phyloP scores from a whole-genome alignment of 352 stramenopile genomes.

The Phytophthora pistaciae region DNA sequence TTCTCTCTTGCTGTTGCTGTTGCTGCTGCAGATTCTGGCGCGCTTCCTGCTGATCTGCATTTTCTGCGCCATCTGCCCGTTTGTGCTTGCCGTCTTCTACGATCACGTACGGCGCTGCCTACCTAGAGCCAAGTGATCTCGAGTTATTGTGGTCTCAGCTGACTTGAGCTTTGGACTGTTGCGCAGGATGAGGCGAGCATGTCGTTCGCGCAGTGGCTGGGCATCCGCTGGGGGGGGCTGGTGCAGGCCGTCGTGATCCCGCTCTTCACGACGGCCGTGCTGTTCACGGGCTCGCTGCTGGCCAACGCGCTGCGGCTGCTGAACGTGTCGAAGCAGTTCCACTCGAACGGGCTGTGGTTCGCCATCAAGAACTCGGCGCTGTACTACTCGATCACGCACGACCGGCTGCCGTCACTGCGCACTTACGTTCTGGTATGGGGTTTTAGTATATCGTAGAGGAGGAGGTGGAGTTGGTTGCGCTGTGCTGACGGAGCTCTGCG shows the following conservation, averaged over 20 bases:
- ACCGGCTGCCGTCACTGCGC: slow-evolving; percentile 79
- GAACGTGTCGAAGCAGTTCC: slow-evolving; percentile 81
- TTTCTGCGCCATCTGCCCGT: slow-evolving; percentile 85
- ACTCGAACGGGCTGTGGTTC: slow-evolving; percentile 76
- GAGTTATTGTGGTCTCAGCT: neutral
- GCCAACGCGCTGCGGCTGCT: slow-evolving; percentile 80
- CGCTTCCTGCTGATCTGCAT: slow-evolving; percentile 91
- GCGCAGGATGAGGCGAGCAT: slow-evolving; percentile 78
- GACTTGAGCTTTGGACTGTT: slow-evolving; percentile 5
- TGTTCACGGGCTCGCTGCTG: slow-evolving; percentile 84
- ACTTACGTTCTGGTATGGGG: slow-evolving; percentile 81
- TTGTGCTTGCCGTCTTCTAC: slow-evolving; percentile 85
- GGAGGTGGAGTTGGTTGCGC: neutral
- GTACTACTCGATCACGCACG: slow-evolving; percentile 78
- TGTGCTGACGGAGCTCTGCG: slow-evolving; percentile 10
- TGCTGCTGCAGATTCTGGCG: slow-evolving; percentile 72
- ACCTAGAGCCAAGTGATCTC: too few relatives aligned
- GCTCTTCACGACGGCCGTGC: slow-evolving; percentile 71
- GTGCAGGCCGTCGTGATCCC: slow-evolving; percentile 65
- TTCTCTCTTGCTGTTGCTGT: neutral
- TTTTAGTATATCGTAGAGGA: neutral
- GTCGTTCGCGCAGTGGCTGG: slow-evolving; percentile 86
- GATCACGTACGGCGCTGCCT: slow-evolving; percentile 61
- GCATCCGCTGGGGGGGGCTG: slow-evolving; percentile 76
- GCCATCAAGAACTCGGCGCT: slow-evolving; percentile 87